Conservation (phyloP, 2,329 filamentous ascomycete genomes). For the Aspergillus floridensis region DNA sequence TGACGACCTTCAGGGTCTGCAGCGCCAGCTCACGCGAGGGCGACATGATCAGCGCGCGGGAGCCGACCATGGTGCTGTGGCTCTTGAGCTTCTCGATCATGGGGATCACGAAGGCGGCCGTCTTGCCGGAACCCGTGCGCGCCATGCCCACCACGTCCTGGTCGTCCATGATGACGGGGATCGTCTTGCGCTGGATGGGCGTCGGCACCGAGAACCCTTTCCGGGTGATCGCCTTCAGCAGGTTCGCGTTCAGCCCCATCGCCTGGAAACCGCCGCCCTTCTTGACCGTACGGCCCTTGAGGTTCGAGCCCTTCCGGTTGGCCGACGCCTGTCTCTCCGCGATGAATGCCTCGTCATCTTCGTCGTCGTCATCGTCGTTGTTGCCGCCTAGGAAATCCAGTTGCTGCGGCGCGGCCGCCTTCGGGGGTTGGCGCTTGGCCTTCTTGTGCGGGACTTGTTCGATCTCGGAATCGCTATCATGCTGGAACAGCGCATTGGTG, state of each 20-base stretch:
- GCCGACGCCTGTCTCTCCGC: slow-evolving; percentile 80
- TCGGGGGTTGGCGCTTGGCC: slow-evolving; percentile 53
- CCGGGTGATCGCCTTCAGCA: slow-evolving; percentile 85
- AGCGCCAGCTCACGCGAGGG: slow-evolving; percentile 91
- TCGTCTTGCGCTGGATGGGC: slow-evolving; percentile 94
- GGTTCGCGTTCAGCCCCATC: slow-evolving; percentile 79
- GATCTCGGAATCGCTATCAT: slow-evolving; percentile 50
- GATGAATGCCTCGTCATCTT: slow-evolving; percentile 82
- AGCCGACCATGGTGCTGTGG: slow-evolving; percentile 82
- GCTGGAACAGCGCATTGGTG: slow-evolving; percentile 69
- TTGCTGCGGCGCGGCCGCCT: slow-evolving; percentile 30
- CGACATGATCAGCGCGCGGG: slow-evolving; percentile 82
- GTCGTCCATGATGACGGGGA: slow-evolving; percentile 82
- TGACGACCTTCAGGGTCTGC: slow-evolving; percentile 93
- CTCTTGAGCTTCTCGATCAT: slow-evolving; percentile 93
- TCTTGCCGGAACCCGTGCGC: slow-evolving; percentile 97
- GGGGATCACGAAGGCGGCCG: slow-evolving; percentile 94
- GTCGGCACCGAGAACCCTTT: slow-evolving; percentile 97
- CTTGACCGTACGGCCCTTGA: slow-evolving; percentile 83
- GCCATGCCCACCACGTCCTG: slow-evolving; percentile 99
- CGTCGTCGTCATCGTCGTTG: slow-evolving; percentile 56
- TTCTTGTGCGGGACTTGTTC: slow-evolving; percentile 31
- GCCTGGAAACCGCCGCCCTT: slow-evolving; percentile 96
- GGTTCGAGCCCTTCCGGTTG: slow-evolving; percentile 77
- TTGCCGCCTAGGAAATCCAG: slow-evolving; percentile 58